phyloP scores from a whole-genome alignment of 352 stramenopile species.

The Globisporangium apiculatum region DNA sequence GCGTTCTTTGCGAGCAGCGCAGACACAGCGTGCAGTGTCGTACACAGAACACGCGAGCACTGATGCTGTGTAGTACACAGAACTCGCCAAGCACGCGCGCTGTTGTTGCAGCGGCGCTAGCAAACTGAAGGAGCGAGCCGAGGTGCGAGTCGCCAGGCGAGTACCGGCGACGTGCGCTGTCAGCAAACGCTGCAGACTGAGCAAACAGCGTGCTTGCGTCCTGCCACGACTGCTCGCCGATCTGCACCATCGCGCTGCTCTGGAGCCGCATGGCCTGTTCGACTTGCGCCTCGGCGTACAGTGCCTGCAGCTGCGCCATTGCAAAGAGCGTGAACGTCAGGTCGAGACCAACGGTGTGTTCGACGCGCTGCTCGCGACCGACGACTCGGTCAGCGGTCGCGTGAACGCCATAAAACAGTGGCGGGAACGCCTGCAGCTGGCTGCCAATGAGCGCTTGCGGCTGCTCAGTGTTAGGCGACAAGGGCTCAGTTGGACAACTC shows the following conservation, averaged over 20 bases:
- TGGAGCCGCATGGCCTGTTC: slow-evolving; percentile 9
- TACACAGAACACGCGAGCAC: slow-evolving; percentile 11
- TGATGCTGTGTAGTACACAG: slow-evolving; percentile 22
- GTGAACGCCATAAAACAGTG: slow-evolving; percentile 43
- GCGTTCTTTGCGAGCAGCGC: too few relatives aligned
- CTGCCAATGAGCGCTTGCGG: not conserved
- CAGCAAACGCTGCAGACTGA: slow-evolving; percentile 11
- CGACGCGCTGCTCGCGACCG: slow-evolving; percentile 17
- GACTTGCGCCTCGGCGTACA: slow-evolving; percentile 25
- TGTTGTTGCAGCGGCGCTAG: not conserved
- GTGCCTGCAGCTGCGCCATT: slow-evolving; percentile 26
- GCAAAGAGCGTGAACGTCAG: slow-evolving; percentile 25
- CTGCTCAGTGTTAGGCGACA: not conserved
- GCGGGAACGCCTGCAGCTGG: slow-evolving; percentile 17
- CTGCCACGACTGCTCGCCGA: slow-evolving; percentile 24
- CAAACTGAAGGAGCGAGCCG: slow-evolving; percentile 8
- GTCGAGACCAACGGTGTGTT: slow-evolving; percentile 24
- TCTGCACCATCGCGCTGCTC: slow-evolving; percentile 14
- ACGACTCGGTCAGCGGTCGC: slow-evolving; percentile 23
- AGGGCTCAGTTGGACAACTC: not conserved
- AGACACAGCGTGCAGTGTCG: not conserved
- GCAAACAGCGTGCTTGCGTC: slow-evolving; percentile 20
- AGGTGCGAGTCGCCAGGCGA: not conserved
- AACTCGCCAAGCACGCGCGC: slow-evolving; percentile 12
- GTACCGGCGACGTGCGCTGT: not conserved